Evolutionary conservation across 371 early-diverging fungal genomes (phyloP), one percentile per base, ranked within the genome.

Genomic region (Umbelopsis sp.): DNA sequence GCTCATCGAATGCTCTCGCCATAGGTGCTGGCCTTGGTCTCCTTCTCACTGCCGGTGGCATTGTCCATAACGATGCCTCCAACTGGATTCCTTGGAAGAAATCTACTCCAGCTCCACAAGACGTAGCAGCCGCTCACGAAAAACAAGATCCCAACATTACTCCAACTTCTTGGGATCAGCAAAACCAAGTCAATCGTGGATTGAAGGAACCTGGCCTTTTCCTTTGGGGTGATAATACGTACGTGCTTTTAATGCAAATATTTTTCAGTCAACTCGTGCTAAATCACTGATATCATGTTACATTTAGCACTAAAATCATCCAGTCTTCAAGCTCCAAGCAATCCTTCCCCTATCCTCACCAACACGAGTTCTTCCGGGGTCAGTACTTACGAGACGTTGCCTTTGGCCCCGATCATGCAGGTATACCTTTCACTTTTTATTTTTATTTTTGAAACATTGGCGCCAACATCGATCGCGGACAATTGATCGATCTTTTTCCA

Each of bases 161-260:
- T 2, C 65, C 68, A 29, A 78, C 79, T 14, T 72, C 74, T 48
- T 78, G 79, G 79, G 72, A 74, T 67, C 79, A 78, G 62, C 70
- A 76, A 68, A 76, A 78, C 38, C 79, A 78, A 63, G 68, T 62
- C 22, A 71, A 65, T 12, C 50, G 74, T 37, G 64, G 76, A 65
- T n/a, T 29, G 57, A 70, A 63, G 8, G 51, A 67, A 2, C 74
- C 79, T 0, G 79, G 79, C 0, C 44, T 78, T 32, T 70, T 76
- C 69, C 69, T 78, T n/a, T 78, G 79, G 79, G 79, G 79, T 45
- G 74, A 74, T 3, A 78, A 78, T 72, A 78, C 74, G 79, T 76
- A 74, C 1, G n/a, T 20, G 10, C 29, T 29, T 29, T 29, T 29
- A 29, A 29, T 29, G 29, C 29, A 1, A 22, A 22, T 29, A 29